Evolutionary conservation across 148 eudicot species (phyloP).

Genomic region (Vaccinium darrowii): DNA sequence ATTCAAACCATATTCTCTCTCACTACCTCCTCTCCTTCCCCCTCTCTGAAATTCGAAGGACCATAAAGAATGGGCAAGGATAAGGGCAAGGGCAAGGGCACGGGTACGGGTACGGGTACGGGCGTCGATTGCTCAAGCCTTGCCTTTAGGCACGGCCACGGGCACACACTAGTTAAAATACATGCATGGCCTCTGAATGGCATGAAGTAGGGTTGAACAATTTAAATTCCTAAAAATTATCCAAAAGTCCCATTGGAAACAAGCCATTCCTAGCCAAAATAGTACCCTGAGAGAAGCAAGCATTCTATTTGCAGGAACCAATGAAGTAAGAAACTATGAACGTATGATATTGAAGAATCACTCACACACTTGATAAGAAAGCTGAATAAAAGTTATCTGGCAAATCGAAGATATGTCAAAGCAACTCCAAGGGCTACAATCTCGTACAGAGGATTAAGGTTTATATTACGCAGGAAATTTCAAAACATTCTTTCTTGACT

Average conservation of each 20-base stretch:
- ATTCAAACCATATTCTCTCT: no score
- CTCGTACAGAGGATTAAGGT: not conserved
- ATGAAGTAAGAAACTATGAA: not conserved
- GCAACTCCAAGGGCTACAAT: not conserved
- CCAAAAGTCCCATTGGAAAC: not conserved
- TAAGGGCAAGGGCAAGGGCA: no score
- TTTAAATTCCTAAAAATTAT: not conserved
- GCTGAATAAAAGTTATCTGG: not conserved
- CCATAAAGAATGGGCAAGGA: no score
- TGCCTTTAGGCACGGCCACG: no score
- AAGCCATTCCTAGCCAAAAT: not conserved
- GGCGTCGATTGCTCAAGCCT: no score
- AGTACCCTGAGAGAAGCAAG: not conserved
- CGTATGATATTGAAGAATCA: not conserved
- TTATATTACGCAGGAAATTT: not conserved
- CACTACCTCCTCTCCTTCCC: no score
- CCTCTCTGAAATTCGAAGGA: no score
- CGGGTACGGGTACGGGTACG: no score
- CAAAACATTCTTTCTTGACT: not conserved
- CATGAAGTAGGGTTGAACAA: constrained; percentile 1
- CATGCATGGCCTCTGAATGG: constrained; percentile 5
- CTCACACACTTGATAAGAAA: not conserved
- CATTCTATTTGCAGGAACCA: not conserved
- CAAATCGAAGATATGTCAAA: not conserved
- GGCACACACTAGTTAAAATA: not conserved